Conservation (phyloP, 352 stramenopile genomes). For the Pythium brassicae region DNA sequence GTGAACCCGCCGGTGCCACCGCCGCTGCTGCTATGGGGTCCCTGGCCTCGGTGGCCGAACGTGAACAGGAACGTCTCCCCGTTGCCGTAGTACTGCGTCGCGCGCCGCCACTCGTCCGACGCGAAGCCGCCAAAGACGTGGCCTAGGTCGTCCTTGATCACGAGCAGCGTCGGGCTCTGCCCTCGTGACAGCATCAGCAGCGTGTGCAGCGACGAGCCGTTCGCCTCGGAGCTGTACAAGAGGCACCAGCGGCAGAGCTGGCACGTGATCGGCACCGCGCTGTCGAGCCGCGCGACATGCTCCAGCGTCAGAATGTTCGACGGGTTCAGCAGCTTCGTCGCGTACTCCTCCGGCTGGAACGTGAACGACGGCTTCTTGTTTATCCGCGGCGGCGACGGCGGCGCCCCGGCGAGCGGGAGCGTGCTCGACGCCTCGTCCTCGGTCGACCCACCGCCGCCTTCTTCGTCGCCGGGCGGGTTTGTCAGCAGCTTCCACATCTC, state of each 20-base stretch:
- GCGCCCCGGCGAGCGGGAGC: constrained; percentile 9
- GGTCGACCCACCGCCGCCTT: constrained; percentile 29
- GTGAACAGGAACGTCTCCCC: constrained; percentile 89
- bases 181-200: constrained; percentile 60
- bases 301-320: constrained; percentile 68
- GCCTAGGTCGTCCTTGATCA: constrained; percentile 71
- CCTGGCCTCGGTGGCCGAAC: constrained; percentile 38
- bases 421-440: constrained; percentile 18
- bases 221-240: constrained; percentile 71
- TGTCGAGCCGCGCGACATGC: constrained; percentile 69
- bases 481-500: constrained; percentile 33
- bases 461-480: constrained; percentile 16
- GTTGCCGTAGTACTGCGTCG: constrained; percentile 86
- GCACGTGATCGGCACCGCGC: constrained; percentile 67
- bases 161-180: constrained; percentile 72
- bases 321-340: constrained; percentile 65
- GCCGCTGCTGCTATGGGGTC: neutral
- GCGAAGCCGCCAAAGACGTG: constrained; percentile 85
- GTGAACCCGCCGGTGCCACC: constrained; percentile 30
- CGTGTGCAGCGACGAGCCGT: constrained; percentile 77
- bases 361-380: constrained; percentile 53
- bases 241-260: constrained; percentile 80
- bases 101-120: constrained; percentile 72
- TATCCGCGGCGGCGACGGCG: constrained; percentile 33
- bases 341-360: constrained; percentile 58